These are phyloP conservation scores for Phyllosticta ampelicida DNA, from an alignment of 2,329 filamentous ascomycete species.

Conservation along the genomic window DNA sequence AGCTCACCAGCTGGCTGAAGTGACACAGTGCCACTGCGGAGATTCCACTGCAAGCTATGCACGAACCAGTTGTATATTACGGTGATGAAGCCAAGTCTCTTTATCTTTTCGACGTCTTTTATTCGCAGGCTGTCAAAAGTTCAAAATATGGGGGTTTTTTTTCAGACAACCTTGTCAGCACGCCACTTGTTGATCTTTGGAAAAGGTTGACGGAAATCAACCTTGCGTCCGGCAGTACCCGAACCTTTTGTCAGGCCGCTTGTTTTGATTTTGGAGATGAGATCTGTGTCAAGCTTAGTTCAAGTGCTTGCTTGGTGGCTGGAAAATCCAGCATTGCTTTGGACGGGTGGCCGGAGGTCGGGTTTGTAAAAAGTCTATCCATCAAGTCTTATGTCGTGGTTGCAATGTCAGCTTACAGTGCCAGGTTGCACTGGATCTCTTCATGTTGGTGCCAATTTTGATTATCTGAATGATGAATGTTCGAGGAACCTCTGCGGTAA, in stretches of 20 bases:
- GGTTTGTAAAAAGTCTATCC: not conserved
- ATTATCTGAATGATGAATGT: not conserved
- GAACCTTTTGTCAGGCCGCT: not conserved
- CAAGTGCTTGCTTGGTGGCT: not conserved
- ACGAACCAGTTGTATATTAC: not conserved
- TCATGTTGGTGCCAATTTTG: not conserved
- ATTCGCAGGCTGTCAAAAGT: not conserved
- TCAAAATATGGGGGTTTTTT: too few species aligned
- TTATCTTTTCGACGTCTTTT: not conserved
- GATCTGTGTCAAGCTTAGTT: not conserved
- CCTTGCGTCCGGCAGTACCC: not conserved
- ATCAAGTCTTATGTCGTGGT: not conserved
- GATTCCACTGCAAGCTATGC: not conserved
- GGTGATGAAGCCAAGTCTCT: not conserved
- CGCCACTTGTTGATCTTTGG: not conserved
- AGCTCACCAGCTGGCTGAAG: not conserved
- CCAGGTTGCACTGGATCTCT: not conserved
- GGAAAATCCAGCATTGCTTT: not conserved
- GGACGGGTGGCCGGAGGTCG: not conserved
- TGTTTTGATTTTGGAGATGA: not conserved
- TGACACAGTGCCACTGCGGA: not conserved
- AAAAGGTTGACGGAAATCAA: not conserved
- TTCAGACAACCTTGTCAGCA: not conserved
- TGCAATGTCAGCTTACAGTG: not conserved
- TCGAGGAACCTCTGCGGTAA: not conserved